Base-by-base conservation (phyloP, 129 eudicot genomes). In the Chrysanthemum makinoi region DNA sequence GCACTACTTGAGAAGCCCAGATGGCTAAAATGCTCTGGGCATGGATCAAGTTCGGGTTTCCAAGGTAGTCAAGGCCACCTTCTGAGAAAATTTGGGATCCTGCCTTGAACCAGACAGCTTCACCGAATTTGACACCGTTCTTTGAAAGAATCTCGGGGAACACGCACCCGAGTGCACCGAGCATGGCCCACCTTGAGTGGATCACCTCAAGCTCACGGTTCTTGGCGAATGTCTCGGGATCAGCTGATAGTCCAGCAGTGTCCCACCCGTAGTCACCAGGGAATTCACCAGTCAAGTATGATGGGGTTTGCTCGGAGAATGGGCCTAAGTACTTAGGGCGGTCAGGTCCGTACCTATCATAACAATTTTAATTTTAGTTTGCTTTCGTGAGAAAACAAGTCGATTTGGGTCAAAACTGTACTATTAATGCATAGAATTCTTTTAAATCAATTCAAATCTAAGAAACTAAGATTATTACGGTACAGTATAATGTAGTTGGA, bases 241-340 rank as follows among this genome's bases (percentile, higher is more conserved):
- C 95, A 14, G 90, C 90, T 3, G 90, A 85, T 24, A 85, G 80
- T 10, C 95, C 95, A 0, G 90, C 90, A 6, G 95, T 88, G 88
- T 88, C 90, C 95, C 88, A 88, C 11, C 95, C 90, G 66, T 88
- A 88, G 80, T 88, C 95, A 69, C 95, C 88, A 0, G 95, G 95
- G 85, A 85, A 88, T 72, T 88, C 95, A 16, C 95, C 95, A 15
- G 90, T 88, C 11, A 85, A 71, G 86, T 88, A 88, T 16, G 90
- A 84, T 62, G 95, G 95, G 66, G 95, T 80, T 72, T 87, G 86
- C 81, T 82, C 87, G 0, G 95, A 87, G 79, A 87, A 87, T 16
- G 95, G 95, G 61, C 95, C 95, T 84, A 87, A 82, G 79, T 75
- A 87, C 81, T 87, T 85, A 10, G 86, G 87, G 20, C 88, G 81